Conservation (phyloP, 2,329 filamentous ascomycete genomes). For the Sphaerulina populicola region DNA sequence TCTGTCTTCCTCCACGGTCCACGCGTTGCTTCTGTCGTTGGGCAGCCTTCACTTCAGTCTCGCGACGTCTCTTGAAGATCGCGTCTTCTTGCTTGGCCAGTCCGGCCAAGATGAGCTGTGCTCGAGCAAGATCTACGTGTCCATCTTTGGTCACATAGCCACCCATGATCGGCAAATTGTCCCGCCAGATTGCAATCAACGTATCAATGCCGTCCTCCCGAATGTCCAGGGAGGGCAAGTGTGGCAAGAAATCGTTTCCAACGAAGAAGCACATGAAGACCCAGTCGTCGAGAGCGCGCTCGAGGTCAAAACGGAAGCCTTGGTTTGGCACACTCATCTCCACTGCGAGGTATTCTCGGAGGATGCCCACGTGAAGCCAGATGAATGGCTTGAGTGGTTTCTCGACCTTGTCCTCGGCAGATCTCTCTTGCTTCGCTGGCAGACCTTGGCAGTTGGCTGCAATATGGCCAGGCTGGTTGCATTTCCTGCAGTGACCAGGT, state of each 20-base stretch:
- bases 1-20: slow-evolving; percentile 52
- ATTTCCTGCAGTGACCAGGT: slow-evolving; percentile 72
- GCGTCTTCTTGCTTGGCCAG: slow-evolving; percentile 87
- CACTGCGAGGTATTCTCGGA: slow-evolving; percentile 85
- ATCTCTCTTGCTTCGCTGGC: slow-evolving; percentile 60
- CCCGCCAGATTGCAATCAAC: slow-evolving; percentile 91
- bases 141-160: slow-evolving; percentile 96
- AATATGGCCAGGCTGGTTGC: slow-evolving; percentile 86
- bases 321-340: slow-evolving; percentile 78
- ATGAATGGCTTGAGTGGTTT: slow-evolving; percentile 91
- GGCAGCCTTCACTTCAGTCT: slow-evolving; percentile 74
- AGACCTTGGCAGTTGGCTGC: slow-evolving; percentile 75
- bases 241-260: slow-evolving; percentile 94
- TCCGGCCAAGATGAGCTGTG: slow-evolving; percentile 79
- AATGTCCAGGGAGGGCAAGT: slow-evolving; percentile 94
- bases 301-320: slow-evolving; percentile 83
- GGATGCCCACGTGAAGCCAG: slow-evolving; percentile 87
- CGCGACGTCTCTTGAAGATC: slow-evolving; percentile 82
- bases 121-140: slow-evolving; percentile 74
- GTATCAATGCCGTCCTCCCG: slow-evolving; percentile 96
- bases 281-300: slow-evolving; percentile 94
- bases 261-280: slow-evolving; percentile 99
- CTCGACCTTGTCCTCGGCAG: slow-evolving; percentile 60
- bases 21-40: slow-evolving; percentile 72
- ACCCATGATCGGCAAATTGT: slow-evolving; percentile 83